Evolutionary conservation across 2,329 filamentous ascomycete genomes (phyloP), one percentile per base, ranked within the genome.

Genomic region (Botryotinia calthae): DNA sequence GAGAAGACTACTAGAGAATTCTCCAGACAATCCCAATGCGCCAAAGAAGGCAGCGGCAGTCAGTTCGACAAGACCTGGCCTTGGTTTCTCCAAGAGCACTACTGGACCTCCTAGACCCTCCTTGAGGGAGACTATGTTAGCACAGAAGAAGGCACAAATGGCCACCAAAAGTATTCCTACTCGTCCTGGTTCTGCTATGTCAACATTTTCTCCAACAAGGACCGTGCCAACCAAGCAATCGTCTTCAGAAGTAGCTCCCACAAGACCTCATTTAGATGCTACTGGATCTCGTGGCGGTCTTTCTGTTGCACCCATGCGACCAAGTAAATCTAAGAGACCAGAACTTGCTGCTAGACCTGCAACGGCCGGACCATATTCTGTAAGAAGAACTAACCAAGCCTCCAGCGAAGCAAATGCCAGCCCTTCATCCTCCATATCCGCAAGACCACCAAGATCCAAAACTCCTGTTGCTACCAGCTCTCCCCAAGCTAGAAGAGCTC

Each of bases 101-200:
- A 87, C 86, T 81, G 83, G 85, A 4, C 79, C 79, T 22, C 81
- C 84, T 58, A 91, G 90, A 75, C 87, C 89, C 18, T 93, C 92
- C 18, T 82, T 98, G 40, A 91, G 93, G 75, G 95, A 97, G 78
- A 86, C 93, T 5, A 94, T 98, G 86, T 84, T 94, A 79, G 94
- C 94, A 9, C 92, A 95, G 80, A 95, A 94, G 83, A 93, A 85
- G 78, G 88, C 87, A 40, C 80, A 84, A 8, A 77, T 88, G 77
- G 83, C 86, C 51, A 80, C 85, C 69, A 86, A 83, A 74, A 87
- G 85, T 70, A 80, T 89, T 1, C 88, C 87, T 18, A 80, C 85
- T 37, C 84, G 89, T 14, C 89, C 89, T 2, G 89, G 88, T 16
- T 91, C 89, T 48, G 88, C 89, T 71, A 90, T 91, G 89, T 85